Base-by-base conservation (phyloP, 2,329 filamentous ascomycete genomes). In the Botrytis sinoallii region DNA sequence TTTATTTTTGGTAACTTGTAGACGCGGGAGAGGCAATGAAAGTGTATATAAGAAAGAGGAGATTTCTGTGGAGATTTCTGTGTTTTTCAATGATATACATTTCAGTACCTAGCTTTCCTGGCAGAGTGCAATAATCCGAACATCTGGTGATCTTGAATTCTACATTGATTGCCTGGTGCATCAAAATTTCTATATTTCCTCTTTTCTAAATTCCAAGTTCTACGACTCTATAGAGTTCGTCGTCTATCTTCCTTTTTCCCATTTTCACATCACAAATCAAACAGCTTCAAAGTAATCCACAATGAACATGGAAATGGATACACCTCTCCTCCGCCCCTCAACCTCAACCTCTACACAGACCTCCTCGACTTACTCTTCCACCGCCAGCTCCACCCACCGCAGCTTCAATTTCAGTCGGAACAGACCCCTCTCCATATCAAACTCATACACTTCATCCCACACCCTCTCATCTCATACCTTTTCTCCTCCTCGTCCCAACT, bases 261-360 rank as follows among this genome's bases (percentile, higher is more conserved):
- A 3, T 16, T 18, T 20, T 22, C n/a, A 7, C 18, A 63, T 63
- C 57, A n/a, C 32, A 48, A 29, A 25, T 14, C 16, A 32, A 22
- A 5, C 0, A 57, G 35, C 9, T 1, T 14, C 70, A 20, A 57
- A 40, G 7, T 29, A 67, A 4, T 25, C n/a, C 22, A 32, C 44
- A 25, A 67, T 67, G 48, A 22, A 72, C 25, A 59, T 67, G 46
- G 63, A 72, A 60, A 68, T 72, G 71, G 40, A 72, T 52, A 32
- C 55, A 46, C 71, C 63, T n/a, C 71, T 72, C 18, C 71, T 72
- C 42, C 64, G 59, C 16, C 59, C 57, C 55, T 38, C 59, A 20
- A 57, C 52, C 32, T 42, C 59, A 48, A 59, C 42, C 32, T 65
- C 59, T 14, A 38, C 55, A 22, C 18, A 57, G 48, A 57, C 32